phyloP scores from a whole-genome alignment of 208 protist species.

The Phytomonas francai region DNA sequence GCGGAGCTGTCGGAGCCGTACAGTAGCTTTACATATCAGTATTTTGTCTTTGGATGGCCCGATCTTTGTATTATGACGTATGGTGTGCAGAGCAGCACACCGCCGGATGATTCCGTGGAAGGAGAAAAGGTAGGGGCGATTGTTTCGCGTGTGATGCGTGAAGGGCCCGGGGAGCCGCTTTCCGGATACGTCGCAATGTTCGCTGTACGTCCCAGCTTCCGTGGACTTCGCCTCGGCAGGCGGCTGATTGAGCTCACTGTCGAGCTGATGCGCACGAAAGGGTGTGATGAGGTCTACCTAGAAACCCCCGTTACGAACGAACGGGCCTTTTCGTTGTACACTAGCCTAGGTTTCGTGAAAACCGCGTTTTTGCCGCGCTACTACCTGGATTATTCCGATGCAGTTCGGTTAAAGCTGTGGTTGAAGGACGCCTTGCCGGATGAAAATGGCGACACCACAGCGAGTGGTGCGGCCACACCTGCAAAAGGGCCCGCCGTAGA shows the following conservation, averaged over 20 bases:
- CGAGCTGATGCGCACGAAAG: slow-evolving; percentile 88
- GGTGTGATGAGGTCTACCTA: slow-evolving; percentile 91
- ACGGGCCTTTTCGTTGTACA: slow-evolving; percentile 91
- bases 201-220: slow-evolving; percentile 89
- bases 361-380: slow-evolving; percentile 81
- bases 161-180: slow-evolving; percentile 45
- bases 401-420: slow-evolving; percentile 93
- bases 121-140: slow-evolving; percentile 86
- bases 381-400: slow-evolving; percentile 92
- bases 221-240: slow-evolving; percentile 88
- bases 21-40: slow-evolving; percentile 98
- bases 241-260: slow-evolving; percentile 86
- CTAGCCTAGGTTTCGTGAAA: slow-evolving; percentile 94
- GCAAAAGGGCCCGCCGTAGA: no score
- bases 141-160: slow-evolving; percentile 80
- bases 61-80: slow-evolving; percentile 89
- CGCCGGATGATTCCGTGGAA: slow-evolving; percentile 43
- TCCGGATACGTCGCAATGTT: slow-evolving; percentile 98
- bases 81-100: slow-evolving; percentile 40
- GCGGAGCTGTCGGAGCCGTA: slow-evolving; percentile 97
- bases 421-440: slow-evolving; percentile 39
- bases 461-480: background rate
- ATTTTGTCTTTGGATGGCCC: slow-evolving; percentile 97
- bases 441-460: background rate
- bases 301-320: slow-evolving; percentile 93